Conservation (phyloP, 2,329 filamentous ascomycete genomes). For the Alternaria sp. region DNA sequence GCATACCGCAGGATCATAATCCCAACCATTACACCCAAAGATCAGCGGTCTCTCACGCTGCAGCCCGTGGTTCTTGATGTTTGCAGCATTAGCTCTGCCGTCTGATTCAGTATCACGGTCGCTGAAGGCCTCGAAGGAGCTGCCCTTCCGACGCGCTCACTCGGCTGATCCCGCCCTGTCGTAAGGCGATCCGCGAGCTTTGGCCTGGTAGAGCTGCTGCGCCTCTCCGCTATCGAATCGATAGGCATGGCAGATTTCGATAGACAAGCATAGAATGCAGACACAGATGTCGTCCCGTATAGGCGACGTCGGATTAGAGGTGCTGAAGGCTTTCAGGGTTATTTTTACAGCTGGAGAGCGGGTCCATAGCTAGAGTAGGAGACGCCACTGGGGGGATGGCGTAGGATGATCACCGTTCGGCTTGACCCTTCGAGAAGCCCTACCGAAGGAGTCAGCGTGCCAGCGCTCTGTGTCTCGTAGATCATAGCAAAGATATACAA, state of each 20-base stretch:
- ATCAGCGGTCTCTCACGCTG: neutral
- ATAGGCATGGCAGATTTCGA: neutral
- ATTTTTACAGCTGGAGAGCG: slow-evolving; percentile 16
- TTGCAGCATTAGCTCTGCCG: neutral
- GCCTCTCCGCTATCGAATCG: slow-evolving; percentile 7
- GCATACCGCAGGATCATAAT: neutral
- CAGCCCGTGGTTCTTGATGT: neutral
- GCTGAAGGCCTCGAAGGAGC: neutral
- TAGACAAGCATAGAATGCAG: neutral
- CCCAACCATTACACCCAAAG: neutral
- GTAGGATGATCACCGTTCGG: slow-evolving; percentile 19
- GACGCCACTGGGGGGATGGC: slow-evolving; percentile 5
- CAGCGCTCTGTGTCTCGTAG: neutral
- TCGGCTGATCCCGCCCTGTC: neutral
- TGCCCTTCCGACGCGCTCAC: slow-evolving; percentile 6
- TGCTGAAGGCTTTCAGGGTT: slow-evolving; percentile 7
- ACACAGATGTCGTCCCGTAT: neutral
- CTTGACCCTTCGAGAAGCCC: slow-evolving; percentile 25
- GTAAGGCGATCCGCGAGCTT: neutral
- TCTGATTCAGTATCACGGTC: neutral
- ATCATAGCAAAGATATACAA: neutral
- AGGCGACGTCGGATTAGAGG: slow-evolving; percentile 26
- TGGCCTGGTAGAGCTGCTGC: neutral
- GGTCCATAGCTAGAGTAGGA: slow-evolving; percentile 3
- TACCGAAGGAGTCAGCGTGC: slow-evolving; percentile 11